Conservation (phyloP, 31 red algal species). For the Asparagopsis taxiformis region DNA sequence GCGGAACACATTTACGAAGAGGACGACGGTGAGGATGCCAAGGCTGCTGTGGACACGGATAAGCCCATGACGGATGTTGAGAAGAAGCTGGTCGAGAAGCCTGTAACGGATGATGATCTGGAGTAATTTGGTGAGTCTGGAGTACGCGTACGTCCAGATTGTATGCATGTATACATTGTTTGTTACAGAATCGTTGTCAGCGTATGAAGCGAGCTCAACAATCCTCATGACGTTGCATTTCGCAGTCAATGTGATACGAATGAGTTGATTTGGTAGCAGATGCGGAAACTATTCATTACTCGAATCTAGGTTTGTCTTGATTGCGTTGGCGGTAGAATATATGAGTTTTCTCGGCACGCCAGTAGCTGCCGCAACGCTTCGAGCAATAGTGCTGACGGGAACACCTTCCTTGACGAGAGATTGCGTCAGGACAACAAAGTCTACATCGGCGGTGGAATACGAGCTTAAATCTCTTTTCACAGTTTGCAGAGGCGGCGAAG, state of each 20-base stretch:
- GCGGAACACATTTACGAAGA: constrained; percentile 96
- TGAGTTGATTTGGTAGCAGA: too few species aligned
- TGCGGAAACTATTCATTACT: too few species aligned
- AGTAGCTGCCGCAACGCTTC: constrained; percentile 33
- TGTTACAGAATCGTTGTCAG: too few species aligned
- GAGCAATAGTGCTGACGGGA: constrained; percentile 41
- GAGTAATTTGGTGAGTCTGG: constrained; percentile 12
- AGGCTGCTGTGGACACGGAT: constrained; percentile 16
- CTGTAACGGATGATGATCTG: constrained; percentile 42
- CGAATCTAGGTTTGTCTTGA: too few species aligned
- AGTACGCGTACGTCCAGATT: too few species aligned
- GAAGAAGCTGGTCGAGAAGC: constrained; percentile 41
- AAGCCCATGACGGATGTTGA: constrained; percentile 37
- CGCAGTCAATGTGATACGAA: too few species aligned
- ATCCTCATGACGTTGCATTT: too few species aligned
- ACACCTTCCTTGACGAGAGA: constrained; percentile 35
- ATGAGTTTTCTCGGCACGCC: constrained; percentile 46
- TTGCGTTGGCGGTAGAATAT: constrained; percentile 37
- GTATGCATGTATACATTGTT: too few species aligned
- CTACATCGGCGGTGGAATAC: constrained; percentile 26
- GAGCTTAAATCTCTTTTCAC: constrained; percentile 15
- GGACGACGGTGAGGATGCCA: constrained; percentile 43
- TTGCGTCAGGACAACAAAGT: constrained; percentile 24
- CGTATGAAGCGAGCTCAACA: too few species aligned
- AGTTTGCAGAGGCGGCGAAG: neutral